Base-by-base conservation (phyloP, 2,329 filamentous ascomycete species). In the Ceratocystis papillata region DNA sequence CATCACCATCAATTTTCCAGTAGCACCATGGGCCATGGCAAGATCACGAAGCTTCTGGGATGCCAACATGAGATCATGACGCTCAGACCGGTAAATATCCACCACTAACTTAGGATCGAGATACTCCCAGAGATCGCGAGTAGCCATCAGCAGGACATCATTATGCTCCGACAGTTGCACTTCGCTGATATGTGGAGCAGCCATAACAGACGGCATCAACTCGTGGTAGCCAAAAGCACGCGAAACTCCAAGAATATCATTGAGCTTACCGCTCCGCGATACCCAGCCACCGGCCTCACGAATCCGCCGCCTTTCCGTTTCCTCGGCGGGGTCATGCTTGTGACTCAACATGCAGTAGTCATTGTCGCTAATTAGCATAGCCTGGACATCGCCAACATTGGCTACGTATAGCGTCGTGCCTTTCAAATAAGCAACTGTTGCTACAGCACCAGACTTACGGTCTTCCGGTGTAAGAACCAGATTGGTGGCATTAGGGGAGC, bases 1-100 rank as follows among this genome's bases (percentile, higher is more conserved):
- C 93, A 97, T 97, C 57, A 99, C 90, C 92, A 97, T 97, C 69
- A 97, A 89, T 77, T 99, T 99, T 73, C 87, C 88, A 1, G 87
- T 92, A 12, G 93, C 90, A 64, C 94, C 94, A 74, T 96, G 97
- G 0, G 93, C 90, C 73, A 99, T 96, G 53, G 94, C 94, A 65
- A 97, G 80, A 77, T 99, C 94, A 67, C 94, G 86, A 41, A 99
- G 82, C 77, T 96, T 96, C 74, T 97, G 93, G 3, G 94, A 88
- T 17, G 93, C 94, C 65, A 90, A 84, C 94, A 99, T 99, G 57
- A 96, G 80, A 74, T 99, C 93, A 59, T 84, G 83, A 5, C 91
- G 86, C 75, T 96, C 93, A 28, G 88, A 88, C 69, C 92, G 83
- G 20, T 90, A 91, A 65, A 97, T 87, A 74, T 99, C 95, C 28